Evolutionary conservation across 192 early-diverging fungal genomes (phyloP).

Genomic region (Linnemannia exigua): DNA sequence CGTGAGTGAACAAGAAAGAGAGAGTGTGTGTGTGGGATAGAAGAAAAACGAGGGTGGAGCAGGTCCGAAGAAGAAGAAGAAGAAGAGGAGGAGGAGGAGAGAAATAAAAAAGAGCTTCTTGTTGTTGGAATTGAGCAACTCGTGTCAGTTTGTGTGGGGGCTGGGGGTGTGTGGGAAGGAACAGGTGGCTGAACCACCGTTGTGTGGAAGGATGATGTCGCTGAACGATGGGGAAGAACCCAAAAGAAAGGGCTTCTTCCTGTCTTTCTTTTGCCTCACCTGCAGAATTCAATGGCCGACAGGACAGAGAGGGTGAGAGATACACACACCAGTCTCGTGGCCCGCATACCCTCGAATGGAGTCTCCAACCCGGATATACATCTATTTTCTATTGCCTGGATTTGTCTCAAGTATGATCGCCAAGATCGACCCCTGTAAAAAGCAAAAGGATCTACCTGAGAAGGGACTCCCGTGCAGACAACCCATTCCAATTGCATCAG

Average conservation of each 20-base stretch:
- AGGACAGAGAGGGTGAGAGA: no score
- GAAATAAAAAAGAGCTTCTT: background rate
- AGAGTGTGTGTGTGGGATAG: background rate
- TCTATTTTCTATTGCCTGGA: no score
- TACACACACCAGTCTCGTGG: no score
- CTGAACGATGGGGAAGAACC: background rate
- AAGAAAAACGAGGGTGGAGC: background rate
- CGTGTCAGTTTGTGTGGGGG: background rate
- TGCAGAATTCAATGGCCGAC: background rate
- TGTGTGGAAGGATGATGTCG: background rate
- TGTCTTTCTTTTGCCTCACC: background rate
- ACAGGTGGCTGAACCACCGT: background rate
- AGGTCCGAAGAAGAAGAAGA: background rate
- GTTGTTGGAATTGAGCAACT: background rate
- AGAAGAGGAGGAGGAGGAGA: background rate
- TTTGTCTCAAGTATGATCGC: no score
- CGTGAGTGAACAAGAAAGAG: background rate
- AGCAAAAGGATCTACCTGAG: no score
- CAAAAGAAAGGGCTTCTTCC: background rate
- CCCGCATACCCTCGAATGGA: no score
- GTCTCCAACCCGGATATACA: no score
- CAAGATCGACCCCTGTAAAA: no score
- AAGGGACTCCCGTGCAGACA: no score
- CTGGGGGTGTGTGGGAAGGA: background rate
- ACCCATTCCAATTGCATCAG: no score